A percentile compares a stretch with the other conserved stretches of the same genome.
These are phyloP conservation scores for Trichoderma gracile DNA, from an alignment of 2,329 filamentous ascomycete species.

Conservation along the genomic window DNA sequence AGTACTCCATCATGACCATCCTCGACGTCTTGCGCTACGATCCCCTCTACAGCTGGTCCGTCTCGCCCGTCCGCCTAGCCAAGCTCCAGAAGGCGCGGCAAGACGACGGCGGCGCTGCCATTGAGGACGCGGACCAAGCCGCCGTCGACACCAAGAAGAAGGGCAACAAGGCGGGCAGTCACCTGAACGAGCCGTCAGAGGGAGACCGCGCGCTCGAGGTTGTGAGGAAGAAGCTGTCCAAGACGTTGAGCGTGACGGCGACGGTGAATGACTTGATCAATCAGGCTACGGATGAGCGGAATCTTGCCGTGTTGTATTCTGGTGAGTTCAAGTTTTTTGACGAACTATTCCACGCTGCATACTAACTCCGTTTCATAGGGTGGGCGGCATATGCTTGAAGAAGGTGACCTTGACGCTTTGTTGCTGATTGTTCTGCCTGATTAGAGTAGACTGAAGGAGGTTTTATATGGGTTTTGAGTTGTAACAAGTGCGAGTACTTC, in stretches of 20 bases:
- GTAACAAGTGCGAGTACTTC: too few relatives aligned
- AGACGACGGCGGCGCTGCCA: conserved; percentile 46
- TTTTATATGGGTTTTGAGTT: too few relatives aligned
- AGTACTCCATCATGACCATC: conserved; percentile 97
- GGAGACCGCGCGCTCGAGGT: conserved; percentile 89
- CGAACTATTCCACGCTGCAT: background rate
- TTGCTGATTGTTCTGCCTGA: too few relatives aligned
- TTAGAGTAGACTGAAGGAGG: too few relatives aligned
- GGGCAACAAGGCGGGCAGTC: conserved; percentile 38
- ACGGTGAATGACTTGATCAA: conserved; percentile 98
- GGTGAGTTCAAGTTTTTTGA: conserved; percentile 49
- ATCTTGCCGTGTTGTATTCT: conserved; percentile 86
- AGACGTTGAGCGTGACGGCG: conserved; percentile 88
- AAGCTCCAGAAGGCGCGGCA: conserved; percentile 65
- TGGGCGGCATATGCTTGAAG: conserved; percentile 50
- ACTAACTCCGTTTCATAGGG: conserved; percentile 34
- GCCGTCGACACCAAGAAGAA: conserved; percentile 48
- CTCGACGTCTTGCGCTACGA: conserved; percentile 98
- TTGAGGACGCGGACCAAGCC: conserved; percentile 42
- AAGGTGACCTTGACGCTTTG: too few relatives aligned
- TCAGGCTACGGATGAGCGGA: conserved; percentile 88
- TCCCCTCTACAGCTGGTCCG: conserved; percentile 92
- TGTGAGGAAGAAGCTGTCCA: conserved; percentile 93
- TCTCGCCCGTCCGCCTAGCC: conserved; percentile 68
- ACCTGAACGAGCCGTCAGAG: conserved; percentile 64